phyloP scores from a whole-genome alignment of 805 yeast species.

The Grigorovia jiainica region DNA sequence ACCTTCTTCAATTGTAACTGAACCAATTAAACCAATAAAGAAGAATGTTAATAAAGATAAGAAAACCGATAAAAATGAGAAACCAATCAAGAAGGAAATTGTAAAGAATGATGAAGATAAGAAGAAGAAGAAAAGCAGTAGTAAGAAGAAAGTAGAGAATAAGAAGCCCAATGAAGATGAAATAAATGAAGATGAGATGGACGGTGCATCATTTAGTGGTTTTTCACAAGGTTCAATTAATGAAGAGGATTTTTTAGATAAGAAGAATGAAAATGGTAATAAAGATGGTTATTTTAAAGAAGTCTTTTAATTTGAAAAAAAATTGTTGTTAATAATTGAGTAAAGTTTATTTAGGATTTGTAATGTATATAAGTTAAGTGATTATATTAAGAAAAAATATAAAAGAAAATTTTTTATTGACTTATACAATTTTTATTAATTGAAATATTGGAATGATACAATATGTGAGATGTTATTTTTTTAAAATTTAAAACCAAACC shows the following conservation, averaged over 20 bases:
- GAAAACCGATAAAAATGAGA: neutral
- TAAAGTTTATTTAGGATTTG: too few species aligned
- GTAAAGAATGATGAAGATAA: too few species aligned
- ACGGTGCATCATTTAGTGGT: conserved; percentile 20
- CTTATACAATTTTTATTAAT: too few species aligned
- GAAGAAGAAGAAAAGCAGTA: neutral
- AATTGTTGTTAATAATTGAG: neutral
- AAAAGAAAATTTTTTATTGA: too few species aligned
- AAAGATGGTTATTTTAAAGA: conserved; percentile 5
- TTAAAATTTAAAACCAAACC: too few species aligned
- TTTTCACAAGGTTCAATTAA: conserved; percentile 22
- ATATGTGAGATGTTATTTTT: too few species aligned
- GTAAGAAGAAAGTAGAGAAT: neutral
- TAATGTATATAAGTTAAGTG: neutral
- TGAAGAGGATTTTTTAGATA: conserved; percentile 8
- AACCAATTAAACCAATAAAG: neutral
- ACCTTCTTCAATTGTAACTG: neutral
- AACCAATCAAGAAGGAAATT: neutral
- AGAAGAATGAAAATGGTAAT: conserved; percentile 4
- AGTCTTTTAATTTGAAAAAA: conserved; percentile 1
- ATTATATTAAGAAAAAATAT: too few species aligned
- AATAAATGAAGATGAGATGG: conserved; percentile 3
- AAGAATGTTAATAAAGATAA: neutral
- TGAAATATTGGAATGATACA: too few species aligned
- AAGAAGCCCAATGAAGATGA: neutral